Evolutionary conservation across 768 basidiomycete genomes (phyloP), one percentile per base, ranked within the genome.

Genomic region (Lactarius psammicola): DNA sequence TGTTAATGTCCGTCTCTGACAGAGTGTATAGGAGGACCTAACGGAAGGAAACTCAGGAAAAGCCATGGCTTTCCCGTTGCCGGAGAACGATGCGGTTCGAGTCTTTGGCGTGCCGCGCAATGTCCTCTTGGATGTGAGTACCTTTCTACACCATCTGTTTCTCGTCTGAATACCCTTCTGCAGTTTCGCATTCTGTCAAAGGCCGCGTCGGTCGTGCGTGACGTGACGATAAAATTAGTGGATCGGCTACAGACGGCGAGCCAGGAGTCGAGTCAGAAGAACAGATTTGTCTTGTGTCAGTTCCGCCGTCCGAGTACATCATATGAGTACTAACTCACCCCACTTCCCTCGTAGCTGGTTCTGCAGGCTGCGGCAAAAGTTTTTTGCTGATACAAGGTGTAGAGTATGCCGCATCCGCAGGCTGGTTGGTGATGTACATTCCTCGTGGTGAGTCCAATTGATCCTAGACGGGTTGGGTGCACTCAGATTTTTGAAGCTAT

Each of bases 341-440:
- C 56, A 65, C 56, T 69, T 62, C 20, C 58, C 18, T 57, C 15
- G n/a, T 71, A 94, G 88, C 86, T 67, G 94, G 94, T 17, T 77
- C 82, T 7, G 67, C 83, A 10, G 94, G 95, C 6, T 86, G 84
- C 62, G 95, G 94, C 49, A 97, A 96, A 77, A 91, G 88, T 62
- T 86, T 84, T 66, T 74, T 91, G 10, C 76, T 96, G 34, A 78
- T 95, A 10, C 94, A 97, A 74, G 82, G 88, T 0, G 85, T 91
- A 0, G 81, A 89, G 44, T 87, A 92, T 68, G 87, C 86, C 38
- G 70, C 82, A 11, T 75, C 81, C 2, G 81, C 84, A 26, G 82
- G 83, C 31, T 95, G 92, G 90, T 81, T 95, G 26, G 91, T 94
- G 20, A 75, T 95, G 20, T 97, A 95, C 73, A 83, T 94, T 30